Evolutionary conservation across 148 eudicot genomes (phyloP), one percentile per base, ranked within the genome.

Genomic region (Silene uniflora): DNA sequence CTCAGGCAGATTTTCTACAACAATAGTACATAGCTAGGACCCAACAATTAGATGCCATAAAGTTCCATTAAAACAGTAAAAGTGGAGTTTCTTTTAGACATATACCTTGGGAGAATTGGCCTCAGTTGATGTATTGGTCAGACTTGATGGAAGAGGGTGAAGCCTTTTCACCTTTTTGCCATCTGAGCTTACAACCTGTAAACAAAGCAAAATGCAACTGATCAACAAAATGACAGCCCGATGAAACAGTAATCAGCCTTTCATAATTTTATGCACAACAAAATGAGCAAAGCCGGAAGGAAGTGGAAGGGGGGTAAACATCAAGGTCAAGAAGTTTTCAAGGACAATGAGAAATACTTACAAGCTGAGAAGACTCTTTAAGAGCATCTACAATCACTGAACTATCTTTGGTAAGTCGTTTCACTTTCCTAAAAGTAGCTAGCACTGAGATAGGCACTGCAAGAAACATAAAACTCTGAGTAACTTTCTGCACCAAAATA

Each of bases 1-100:
- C 75, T 87, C 92, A 3, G 96, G 98, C 44, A 95, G 81, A 83
- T 95, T 92, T 77, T 89, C 99, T 79, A 89, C 96, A 76, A 92
- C 78, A 76, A 90, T 91, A 79, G 92, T 89, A 81, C 91, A 84
- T 39, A 82, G 75, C 97, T 95, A 77, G 72, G 76, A 47, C 67
- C 81, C 58, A 85, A 42, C 74, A 72, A 63, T 85, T 83, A 86
- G 83, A 86, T 75, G 69, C 67, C 67, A 72, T 22, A 84, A 70
- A 66, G 27, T 66, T 65, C n/a, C 27, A 75, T 62, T 42, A 55
- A 65, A 61, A 56, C 61, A 12, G 61, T 46, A 76, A 58, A 24
- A 63, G 17, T 25, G 14, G 73, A 47, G 65, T 19, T 73, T 13
- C 62, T 22, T 24, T 19, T 9, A 46, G 61, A 56, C 80, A 24